Base-by-base conservation (phyloP, 2,329 filamentous ascomycete genomes). In the Phaeosphaeriaceae sp. region DNA sequence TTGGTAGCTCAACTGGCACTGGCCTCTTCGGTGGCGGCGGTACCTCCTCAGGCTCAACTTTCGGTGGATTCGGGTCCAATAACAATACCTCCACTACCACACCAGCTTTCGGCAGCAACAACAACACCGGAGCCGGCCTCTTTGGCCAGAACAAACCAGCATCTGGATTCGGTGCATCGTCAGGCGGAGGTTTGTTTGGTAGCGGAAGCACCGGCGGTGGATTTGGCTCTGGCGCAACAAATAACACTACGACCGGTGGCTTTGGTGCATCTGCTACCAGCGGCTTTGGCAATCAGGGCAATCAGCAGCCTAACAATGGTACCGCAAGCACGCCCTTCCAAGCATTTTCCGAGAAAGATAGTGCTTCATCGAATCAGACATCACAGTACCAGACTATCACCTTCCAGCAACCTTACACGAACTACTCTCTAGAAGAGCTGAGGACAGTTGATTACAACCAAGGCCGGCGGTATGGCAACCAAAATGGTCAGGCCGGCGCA, bases 371-470 rank as follows among this genome's bases (percentile, higher is more conserved):
- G 4, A 74, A 72, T 15, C 71, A 76, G n/a, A 80, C 75, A 46
- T 76, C 88, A 66, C 81, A 87, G 3, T 95, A 88, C 72, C 90
- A 94, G 73, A 93, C 86, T 61, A 85, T 95, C 48, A 78, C 87
- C 17, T 92, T 93, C 71, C 87, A 89, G 75, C 85, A 87, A 18
- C 83, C 88, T 1, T 95, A 93, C 77, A 87, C 87, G 72, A 95
- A 94, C 71, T 97, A 88, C 79, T 97, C 93, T 8, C 84, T 90
- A n/a, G 94, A 88, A 56, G 79, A 81, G 58, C 52, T 81, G 60
- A 74, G 79, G 48, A 48, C 96, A 53, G 90, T 86, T 37, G 94
- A 99, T 74, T 99, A 99, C 71, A 84, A 87, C 50, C 89, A 92
- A 73, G 92, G 92, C 42, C 86, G 92, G 50, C 87, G 88, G 45